phyloP scores from a whole-genome alignment of 129 eudicot species.

The Apium graveolens region DNA sequence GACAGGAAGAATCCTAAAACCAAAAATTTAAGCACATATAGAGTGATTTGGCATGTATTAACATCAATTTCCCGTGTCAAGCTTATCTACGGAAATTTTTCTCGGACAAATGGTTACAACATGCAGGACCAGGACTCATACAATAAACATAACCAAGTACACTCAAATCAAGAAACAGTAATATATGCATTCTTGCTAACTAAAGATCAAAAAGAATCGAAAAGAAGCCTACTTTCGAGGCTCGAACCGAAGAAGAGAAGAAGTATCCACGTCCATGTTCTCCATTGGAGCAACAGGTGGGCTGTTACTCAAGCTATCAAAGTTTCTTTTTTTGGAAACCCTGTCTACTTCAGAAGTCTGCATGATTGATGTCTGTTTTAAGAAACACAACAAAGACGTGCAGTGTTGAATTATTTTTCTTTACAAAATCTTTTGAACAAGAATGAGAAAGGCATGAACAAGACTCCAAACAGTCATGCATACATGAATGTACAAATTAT shows the following conservation, averaged over 20 bases:
- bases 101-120: too few relatives aligned
- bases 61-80: too few relatives aligned
- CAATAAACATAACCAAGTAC: neutral
- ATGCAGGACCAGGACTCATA: too few relatives aligned
- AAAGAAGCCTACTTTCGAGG: constrained; percentile 30
- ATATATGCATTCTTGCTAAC: neutral
- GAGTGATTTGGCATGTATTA: too few relatives aligned
- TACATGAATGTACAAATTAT: neutral
- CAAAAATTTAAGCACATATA: too few relatives aligned
- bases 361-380: constrained; percentile 3
- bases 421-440: neutral
- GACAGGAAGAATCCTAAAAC: too few relatives aligned
- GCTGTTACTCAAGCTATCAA: constrained; percentile 3
- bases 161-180: neutral
- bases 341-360: constrained; percentile 1
- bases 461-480: neutral
- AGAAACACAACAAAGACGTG: neutral
- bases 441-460: neutral
- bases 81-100: too few relatives aligned
- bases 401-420: neutral
- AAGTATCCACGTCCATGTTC: constrained; percentile 4
- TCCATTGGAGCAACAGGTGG: neutral
- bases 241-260: constrained; percentile 9
- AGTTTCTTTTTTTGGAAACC: constrained; percentile 20
- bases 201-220: neutral